phyloP scores from a whole-genome alignment of 1,284 basidiomycete genomes.

The Naganishia liquefaciens region DNA sequence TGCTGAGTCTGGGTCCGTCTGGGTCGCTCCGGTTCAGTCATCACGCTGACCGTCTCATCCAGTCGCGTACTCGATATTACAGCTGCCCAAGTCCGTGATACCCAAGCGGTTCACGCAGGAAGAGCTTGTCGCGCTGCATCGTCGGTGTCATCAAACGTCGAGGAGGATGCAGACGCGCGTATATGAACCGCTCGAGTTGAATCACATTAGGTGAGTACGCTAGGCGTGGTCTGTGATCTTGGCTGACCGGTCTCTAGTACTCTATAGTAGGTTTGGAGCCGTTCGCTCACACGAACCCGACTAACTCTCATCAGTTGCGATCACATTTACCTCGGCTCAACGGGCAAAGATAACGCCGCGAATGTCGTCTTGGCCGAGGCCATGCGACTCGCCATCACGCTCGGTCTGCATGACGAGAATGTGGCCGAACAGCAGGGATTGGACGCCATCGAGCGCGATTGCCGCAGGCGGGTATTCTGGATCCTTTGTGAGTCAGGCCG shows the following conservation, averaged over 20 bases:
- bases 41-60: neutral
- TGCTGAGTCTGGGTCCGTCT: constrained; percentile 38
- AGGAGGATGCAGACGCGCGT: constrained; percentile 35
- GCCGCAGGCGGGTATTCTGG: constrained; percentile 42
- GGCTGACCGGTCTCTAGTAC: constrained; percentile 1
- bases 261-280: constrained; percentile 7
- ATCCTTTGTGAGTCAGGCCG: constrained; percentile 38
- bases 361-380: constrained; percentile 40
- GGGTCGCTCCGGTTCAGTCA: neutral
- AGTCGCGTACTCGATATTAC: constrained; percentile 43
- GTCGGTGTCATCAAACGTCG: constrained; percentile 36
- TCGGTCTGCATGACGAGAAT: constrained; percentile 40
- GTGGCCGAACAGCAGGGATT: constrained; percentile 31
- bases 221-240: neutral
- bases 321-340: constrained; percentile 42
- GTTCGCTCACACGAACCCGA: neutral
- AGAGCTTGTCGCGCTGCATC: constrained; percentile 38
- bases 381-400: constrained; percentile 36
- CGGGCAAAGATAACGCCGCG: constrained; percentile 37
- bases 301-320: constrained; percentile 35
- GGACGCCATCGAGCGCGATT: constrained; percentile 41
- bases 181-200: constrained; percentile 32
- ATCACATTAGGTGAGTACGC: constrained; percentile 36
- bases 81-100: constrained; percentile 39
- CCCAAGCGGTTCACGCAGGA: constrained; percentile 35